These are phyloP conservation scores for Ceriops decandra DNA, from an alignment of 345 rosid species.

Conservation along the genomic window DNA sequence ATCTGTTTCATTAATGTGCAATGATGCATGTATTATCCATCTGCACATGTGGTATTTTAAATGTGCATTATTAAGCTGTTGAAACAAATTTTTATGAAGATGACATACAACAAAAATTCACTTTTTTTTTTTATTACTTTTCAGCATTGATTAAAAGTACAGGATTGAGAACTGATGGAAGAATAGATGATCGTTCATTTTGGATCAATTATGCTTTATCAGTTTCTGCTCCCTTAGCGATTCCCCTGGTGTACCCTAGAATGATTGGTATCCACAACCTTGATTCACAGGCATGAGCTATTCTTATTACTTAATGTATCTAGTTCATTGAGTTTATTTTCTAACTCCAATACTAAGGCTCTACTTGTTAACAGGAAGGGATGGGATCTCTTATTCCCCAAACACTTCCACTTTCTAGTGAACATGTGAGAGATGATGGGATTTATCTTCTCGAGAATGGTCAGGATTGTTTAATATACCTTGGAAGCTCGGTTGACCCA, in stretches of 20 bases:
- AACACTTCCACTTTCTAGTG: slow-evolving; percentile 80
- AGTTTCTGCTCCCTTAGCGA: slow-evolving; percentile 65
- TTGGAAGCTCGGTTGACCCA: slow-evolving; percentile 66
- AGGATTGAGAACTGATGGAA: slow-evolving; percentile 73
- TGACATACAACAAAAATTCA: background rate
- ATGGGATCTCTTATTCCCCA: slow-evolving; percentile 58
- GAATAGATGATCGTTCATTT: slow-evolving; percentile 84
- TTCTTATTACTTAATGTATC: background rate
- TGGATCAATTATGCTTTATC: slow-evolving; percentile 78
- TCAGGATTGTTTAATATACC: slow-evolving; percentile 73
- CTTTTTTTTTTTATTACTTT: slow-evolving; percentile 13
- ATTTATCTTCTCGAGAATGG: slow-evolving; percentile 94
- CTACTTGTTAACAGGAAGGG: slow-evolving; percentile 45
- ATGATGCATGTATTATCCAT: too few relatives aligned
- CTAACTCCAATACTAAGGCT: slow-evolving; percentile 7
- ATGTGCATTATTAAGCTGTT: background rate
- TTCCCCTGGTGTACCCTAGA: slow-evolving; percentile 83
- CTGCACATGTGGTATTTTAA: too few relatives aligned
- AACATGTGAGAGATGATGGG: slow-evolving; percentile 72
- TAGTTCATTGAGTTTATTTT: slow-evolving; percentile 12
- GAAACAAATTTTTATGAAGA: background rate
- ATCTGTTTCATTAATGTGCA: too few relatives aligned
- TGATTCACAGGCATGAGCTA: slow-evolving; percentile 47
- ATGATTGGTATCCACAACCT: slow-evolving; percentile 82
- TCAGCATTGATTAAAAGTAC: slow-evolving; percentile 81